These are phyloP conservation scores for Xylaria telfairii DNA, from an alignment of 495 filamentous ascomycete genomes.

Conservation along the genomic window DNA sequence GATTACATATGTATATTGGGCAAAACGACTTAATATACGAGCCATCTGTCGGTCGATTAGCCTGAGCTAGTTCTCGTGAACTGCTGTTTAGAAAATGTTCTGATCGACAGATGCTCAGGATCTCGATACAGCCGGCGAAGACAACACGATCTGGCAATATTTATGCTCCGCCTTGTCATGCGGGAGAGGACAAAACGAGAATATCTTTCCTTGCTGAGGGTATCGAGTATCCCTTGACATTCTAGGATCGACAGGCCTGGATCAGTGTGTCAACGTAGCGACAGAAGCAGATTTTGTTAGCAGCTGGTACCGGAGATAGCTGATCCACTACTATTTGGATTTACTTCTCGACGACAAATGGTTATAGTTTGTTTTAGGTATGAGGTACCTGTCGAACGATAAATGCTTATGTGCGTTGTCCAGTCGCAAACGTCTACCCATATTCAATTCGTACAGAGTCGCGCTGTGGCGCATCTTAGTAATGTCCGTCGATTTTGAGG, in stretches of 20 bases:
- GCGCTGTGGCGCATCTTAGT: neutral
- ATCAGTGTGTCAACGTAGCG: constrained; percentile 5
- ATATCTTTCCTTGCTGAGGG: neutral
- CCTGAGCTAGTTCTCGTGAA: constrained; percentile 6
- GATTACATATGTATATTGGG: constrained; percentile 1
- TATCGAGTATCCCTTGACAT: neutral
- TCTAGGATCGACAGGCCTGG: constrained; percentile 11
- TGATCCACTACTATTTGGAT: neutral
- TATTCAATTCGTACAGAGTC: neutral
- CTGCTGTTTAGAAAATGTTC: neutral
- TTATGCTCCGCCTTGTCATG: constrained; percentile 2
- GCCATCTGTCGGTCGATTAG: neutral
- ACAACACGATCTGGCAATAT: constrained; percentile 7
- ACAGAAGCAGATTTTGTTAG: neutral
- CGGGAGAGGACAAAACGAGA: neutral
- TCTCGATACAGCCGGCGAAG: neutral
- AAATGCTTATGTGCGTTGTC: neutral
- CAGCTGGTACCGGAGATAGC: neutral
- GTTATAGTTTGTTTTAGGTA: neutral
- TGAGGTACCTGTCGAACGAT: neutral
- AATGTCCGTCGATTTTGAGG: neutral
- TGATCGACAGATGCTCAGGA: constrained; percentile 8
- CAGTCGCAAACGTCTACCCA: neutral
- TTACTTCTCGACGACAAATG: neutral
- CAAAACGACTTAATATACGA: neutral